Conservation (phyloP, 129 eudicot genomes). For the Chrysanthemum makinoi region DNA sequence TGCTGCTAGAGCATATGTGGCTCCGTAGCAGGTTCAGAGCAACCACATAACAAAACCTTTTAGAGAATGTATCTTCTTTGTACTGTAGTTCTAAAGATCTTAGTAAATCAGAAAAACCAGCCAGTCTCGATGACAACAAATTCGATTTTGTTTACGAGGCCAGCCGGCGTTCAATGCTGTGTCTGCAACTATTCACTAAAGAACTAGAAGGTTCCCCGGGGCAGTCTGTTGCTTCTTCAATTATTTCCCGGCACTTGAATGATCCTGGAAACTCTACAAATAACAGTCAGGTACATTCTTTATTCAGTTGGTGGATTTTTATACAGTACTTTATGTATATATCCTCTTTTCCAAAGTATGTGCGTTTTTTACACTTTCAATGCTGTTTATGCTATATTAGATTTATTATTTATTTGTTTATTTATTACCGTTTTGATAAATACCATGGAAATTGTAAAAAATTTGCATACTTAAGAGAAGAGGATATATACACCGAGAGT, state of each 20-base stretch:
- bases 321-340: too few relatives aligned
- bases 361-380: too few relatives aligned
- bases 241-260: constrained; percentile 65
- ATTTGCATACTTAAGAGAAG: too few relatives aligned
- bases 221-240: constrained; percentile 86
- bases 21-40: constrained; percentile 12
- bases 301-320: constrained; percentile 13
- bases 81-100: constrained; percentile 42
- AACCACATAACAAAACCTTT: constrained; percentile 18
- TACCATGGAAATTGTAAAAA: too few relatives aligned
- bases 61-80: constrained; percentile 16
- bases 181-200: constrained; percentile 85
- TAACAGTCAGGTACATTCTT: constrained; percentile 36
- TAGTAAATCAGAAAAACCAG: constrained; percentile 65
- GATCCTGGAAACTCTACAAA: constrained; percentile 48
- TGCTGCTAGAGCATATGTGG: not conserved
- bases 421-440: too few relatives aligned
- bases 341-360: too few relatives aligned
- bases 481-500: too few relatives aligned
- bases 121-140: constrained; percentile 65
- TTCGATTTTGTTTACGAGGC: constrained; percentile 77
- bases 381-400: too few relatives aligned
- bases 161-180: constrained; percentile 71
- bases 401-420: too few relatives aligned
- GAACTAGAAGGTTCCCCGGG: constrained; percentile 83